Base-by-base conservation (phyloP, 139 green algal species). In the Coelastrella sp. region DNA sequence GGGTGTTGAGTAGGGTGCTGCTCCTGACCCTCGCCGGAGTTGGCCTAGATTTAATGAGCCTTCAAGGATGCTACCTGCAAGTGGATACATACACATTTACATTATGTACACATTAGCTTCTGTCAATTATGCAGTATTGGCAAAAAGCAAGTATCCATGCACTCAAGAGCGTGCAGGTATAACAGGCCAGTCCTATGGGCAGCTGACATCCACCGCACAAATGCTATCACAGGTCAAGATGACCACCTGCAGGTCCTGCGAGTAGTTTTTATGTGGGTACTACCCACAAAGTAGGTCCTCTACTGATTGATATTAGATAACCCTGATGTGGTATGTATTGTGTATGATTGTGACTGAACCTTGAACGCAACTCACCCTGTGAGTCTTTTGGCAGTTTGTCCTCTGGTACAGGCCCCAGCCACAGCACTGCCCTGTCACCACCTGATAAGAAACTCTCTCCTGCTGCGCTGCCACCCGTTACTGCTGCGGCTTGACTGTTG, bases 341-440 rank as follows among this genome's bases (percentile, higher is more conserved):
- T 49, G 1, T 49, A 49, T 5, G 35, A 49, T 49, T 49, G 35
- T 49, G 35, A 49, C 35, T 49, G 35, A 19, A 75, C 17, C 35
- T 49, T 49, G 35, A 49, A 11, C 11, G 56, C 10, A 84, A 0
- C 72, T 8, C 17, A 63, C n/a, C 72, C 63, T 58, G 72, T 57
- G 12, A 60, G 72, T 79, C 86, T 70, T 90, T 94, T 10, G 80
- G 82, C 82, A 98, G 92, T 85, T 97, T 97, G 91, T 97, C 96
- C 22, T 97, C 94, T 0, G 95, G 85, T 49, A 94, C 59, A 3
- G 94, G 91, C 4, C 96, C 96, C 74, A 98, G 25, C 88, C 96
- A 98, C 82, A 96, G 79, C 14, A 91, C 91, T 20, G 22, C 19
- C 25, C 65, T 85, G 56, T 88, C 88, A 1, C 90, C 90, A 49